Conservation (phyloP, 108 stramenopile species). For the Epipyxis sp. region DNA sequence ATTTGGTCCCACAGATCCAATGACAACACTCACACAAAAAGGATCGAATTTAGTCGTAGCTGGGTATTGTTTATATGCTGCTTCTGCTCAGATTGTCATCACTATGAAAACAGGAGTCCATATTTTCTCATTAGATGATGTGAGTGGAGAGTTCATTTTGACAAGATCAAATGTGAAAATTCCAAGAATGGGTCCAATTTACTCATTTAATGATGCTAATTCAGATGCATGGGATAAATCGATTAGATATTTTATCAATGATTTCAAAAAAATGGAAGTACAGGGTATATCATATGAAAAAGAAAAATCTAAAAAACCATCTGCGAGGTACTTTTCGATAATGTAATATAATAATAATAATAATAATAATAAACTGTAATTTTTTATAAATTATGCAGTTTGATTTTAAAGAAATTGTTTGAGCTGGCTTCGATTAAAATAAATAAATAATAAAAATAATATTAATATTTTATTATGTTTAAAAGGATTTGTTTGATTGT, state of each 20-base stretch:
- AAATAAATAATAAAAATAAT: too few species aligned
- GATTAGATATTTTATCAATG: slow-evolving; percentile 39
- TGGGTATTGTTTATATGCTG: slow-evolving; percentile 51
- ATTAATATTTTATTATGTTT: too few species aligned
- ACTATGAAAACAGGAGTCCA: slow-evolving; percentile 41
- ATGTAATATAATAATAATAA: too few species aligned
- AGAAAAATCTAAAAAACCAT: too few species aligned
- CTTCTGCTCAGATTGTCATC: slow-evolving; percentile 40
- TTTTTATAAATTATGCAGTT: too few species aligned
- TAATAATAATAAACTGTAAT: too few species aligned
- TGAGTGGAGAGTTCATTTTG: slow-evolving; percentile 35
- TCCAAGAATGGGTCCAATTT: slow-evolving; percentile 27
- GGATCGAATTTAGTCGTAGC: slow-evolving; percentile 28
- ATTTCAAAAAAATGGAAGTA: slow-evolving; percentile 36
- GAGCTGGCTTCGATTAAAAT: too few species aligned
- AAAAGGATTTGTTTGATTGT: too few species aligned
- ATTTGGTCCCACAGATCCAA: neutral
- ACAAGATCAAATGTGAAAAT: slow-evolving; percentile 39
- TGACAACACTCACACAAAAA: neutral
- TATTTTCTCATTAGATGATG: slow-evolving; percentile 44
- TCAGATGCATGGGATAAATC: slow-evolving; percentile 35
- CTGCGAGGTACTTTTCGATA: too few species aligned
- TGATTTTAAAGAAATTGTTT: too few species aligned
- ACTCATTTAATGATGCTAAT: slow-evolving; percentile 47
- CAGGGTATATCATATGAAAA: neutral